Evolutionary conservation across 1,284 basidiomycete species (phyloP), one percentile per base, ranked within the genome.

Genomic region (Austroboletus niveus): DNA sequence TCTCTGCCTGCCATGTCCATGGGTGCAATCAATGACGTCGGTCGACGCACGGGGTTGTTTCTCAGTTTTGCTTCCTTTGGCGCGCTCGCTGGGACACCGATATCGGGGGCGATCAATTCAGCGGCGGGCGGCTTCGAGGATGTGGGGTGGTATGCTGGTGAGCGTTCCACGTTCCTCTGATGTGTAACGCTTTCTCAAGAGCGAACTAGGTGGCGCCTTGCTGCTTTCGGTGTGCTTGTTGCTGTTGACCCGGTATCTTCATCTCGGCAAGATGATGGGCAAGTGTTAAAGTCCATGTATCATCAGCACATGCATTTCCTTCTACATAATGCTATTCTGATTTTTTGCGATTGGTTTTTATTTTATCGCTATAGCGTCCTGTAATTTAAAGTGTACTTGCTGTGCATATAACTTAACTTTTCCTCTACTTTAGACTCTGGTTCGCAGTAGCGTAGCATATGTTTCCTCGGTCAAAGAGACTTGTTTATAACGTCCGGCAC

Each of bases 11-110:
- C 81, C 38, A 78, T 85, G 53, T 70, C 75, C 5, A 75, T 89
- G 66, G 86, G 87, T 1, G 74, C 75, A 0, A 72, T 76, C 2
- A 69, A 69, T 17, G 82, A 86, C 57, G 74, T 85, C 6, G 85
- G 85, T 30, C 72, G 79, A 32, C 75, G 83, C 10, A 68, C 76
- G 5, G 84, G 86, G 0, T 78, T 85, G 70, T 74, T 77, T 39
- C 71, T 83, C 65, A 80, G 75, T 8, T 69, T 84, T 47, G 58
- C 77, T 12, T 71, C 77, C 1, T 42, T 79, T 30, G 77, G 78
- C 11, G 72, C 75, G 0, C 60, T 80, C 24, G 68, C 63, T 9
- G 79, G 79, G 1, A 73, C 78, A 15, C 79, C 79, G 2, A 75
- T 81, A 52, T 74, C 75, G 1, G 80, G 80, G 1, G 75, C 74